phyloP scores from a whole-genome alignment of 2,329 filamentous ascomycete genomes.

The Phyllosticta ampelicida region DNA sequence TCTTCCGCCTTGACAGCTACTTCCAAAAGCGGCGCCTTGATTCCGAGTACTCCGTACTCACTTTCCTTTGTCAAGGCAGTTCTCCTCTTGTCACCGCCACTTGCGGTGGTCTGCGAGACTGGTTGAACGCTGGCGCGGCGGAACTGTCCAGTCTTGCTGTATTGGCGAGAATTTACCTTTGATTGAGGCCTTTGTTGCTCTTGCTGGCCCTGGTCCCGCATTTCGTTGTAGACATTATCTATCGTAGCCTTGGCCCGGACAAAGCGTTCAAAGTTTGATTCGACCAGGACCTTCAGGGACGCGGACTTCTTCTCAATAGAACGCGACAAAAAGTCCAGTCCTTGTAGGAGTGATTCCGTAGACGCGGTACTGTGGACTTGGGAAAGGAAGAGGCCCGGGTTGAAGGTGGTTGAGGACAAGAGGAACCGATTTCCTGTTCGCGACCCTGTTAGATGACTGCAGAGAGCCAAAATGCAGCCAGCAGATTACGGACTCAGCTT shows the following conservation, averaged over 20 bases:
- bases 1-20: slow-evolving; percentile 92
- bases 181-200: slow-evolving; percentile 24
- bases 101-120: slow-evolving; percentile 17
- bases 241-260: slow-evolving; percentile 96
- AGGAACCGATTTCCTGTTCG: slow-evolving; percentile 77
- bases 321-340: slow-evolving; percentile 73
- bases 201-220: slow-evolving; percentile 61
- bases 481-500: slow-evolving; percentile 51
- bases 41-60: slow-evolving; percentile 37
- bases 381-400: slow-evolving; percentile 80
- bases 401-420: slow-evolving; percentile 91
- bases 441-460: not conserved
- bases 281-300: slow-evolving; percentile 88
- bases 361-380: slow-evolving; percentile 82
- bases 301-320: slow-evolving; percentile 98
- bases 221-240: slow-evolving; percentile 97
- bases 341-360: slow-evolving; percentile 67
- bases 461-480: not conserved
- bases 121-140: slow-evolving; percentile 37
- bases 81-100: slow-evolving; percentile 56
- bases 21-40: slow-evolving; percentile 78
- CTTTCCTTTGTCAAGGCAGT: slow-evolving; percentile 88
- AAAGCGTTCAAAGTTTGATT: slow-evolving; percentile 97
- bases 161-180: slow-evolving; percentile 52
- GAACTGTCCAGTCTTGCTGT: slow-evolving; percentile 32